Conservation (phyloP, 768 basidiomycete genomes). For the Hygrophorus pudorinus region DNA sequence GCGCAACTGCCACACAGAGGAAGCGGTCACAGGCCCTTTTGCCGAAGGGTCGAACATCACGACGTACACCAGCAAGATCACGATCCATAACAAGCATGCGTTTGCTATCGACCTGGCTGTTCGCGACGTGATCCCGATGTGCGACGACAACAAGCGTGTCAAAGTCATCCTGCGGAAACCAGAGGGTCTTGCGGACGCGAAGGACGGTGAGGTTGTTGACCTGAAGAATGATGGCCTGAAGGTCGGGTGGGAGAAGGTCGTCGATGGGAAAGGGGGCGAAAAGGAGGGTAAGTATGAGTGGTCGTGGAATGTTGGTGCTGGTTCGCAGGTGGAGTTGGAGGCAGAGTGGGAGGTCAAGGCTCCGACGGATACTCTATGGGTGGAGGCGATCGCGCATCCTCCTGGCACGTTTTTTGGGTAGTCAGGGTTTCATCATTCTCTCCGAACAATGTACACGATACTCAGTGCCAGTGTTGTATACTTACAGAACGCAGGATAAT, state of each 20-base stretch:
- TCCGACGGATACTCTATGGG: slow-evolving; percentile 22
- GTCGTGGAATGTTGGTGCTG: slow-evolving; percentile 33
- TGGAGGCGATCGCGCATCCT: background rate
- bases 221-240: slow-evolving; percentile 19
- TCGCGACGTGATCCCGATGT: slow-evolving; percentile 35
- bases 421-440: too few species aligned
- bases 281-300: slow-evolving; percentile 49
- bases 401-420: too few species aligned
- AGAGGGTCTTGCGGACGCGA: slow-evolving; percentile 33
- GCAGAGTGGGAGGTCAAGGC: slow-evolving; percentile 42
- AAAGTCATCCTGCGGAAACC: slow-evolving; percentile 39
- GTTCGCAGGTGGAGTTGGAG: slow-evolving; percentile 31
- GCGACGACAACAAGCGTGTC: slow-evolving; percentile 29
- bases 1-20: slow-evolving; percentile 26
- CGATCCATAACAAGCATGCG: slow-evolving; percentile 37
- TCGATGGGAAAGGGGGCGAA: slow-evolving; percentile 33
- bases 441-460: too few species aligned
- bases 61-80: slow-evolving; percentile 34
- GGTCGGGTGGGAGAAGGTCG: slow-evolving; percentile 25
- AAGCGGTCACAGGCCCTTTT: slow-evolving; percentile 30
- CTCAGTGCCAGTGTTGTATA: too few species aligned
- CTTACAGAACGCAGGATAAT: too few species aligned
- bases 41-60: slow-evolving; percentile 33
- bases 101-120: slow-evolving; percentile 38
- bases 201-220: slow-evolving; percentile 27